A percentile compares a stretch with the other conserved stretches of the same genome.
Conservation (phyloP, 1,139 yeast genomes). For the Taiozyma sp. region DNA sequence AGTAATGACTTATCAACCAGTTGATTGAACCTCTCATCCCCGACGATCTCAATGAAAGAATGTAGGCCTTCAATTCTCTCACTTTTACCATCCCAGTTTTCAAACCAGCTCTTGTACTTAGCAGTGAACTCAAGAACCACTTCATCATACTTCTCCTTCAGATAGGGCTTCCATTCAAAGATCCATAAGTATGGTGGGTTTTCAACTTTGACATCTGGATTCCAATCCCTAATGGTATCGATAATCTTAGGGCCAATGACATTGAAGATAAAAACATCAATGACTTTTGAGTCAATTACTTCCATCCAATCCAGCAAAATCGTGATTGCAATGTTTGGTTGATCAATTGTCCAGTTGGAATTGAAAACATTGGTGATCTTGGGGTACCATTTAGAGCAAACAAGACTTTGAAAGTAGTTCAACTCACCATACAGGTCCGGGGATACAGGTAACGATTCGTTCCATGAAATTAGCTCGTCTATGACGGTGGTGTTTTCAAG, state of each 20-base stretch:
- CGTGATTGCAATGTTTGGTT: conserved; percentile 28
- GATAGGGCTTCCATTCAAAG: conserved; percentile 39
- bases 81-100: conserved; percentile 28
- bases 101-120: conserved; percentile 29
- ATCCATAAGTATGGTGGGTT: conserved; percentile 35
- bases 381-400: conserved; percentile 32
- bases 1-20: conserved; percentile 25
- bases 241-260: conserved; percentile 34
- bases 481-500: conserved; percentile 22
- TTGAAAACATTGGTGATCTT: conserved; percentile 26
- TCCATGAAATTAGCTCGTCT: conserved; percentile 26
- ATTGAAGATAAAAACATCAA: conserved; percentile 25
- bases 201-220: conserved; percentile 5
- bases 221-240: conserved; percentile 32
- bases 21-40: conserved; percentile 25
- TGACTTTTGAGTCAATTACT: conserved; percentile 30
- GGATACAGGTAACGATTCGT: conserved; percentile 13
- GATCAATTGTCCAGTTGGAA: conserved; percentile 28
- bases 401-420: conserved; percentile 30
- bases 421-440: conserved; percentile 11
- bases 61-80: conserved; percentile 27
- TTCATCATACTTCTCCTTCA: conserved; percentile 20
- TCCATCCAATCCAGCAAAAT: conserved; percentile 38
- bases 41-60: conserved; percentile 35
- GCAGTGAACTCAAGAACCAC: conserved; percentile 25